Conservation (phyloP, 176 grass and related monocot genomes). For the Zea mays region DNA sequence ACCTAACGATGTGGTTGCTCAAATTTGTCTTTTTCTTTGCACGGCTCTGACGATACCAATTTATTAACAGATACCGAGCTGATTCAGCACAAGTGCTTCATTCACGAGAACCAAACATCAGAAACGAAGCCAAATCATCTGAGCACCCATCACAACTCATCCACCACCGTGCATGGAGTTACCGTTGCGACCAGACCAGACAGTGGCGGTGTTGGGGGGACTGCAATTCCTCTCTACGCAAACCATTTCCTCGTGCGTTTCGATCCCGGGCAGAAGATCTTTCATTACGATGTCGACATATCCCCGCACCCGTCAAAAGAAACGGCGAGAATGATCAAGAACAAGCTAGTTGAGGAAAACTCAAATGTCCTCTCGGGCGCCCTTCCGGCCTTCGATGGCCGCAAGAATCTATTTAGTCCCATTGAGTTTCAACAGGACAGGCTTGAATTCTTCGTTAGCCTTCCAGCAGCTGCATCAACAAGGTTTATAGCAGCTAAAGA, state of each 20-base stretch:
- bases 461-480: conserved; percentile 45
- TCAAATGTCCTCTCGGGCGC: conserved; percentile 52
- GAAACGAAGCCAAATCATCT: conserved; percentile 29
- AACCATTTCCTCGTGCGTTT: conserved; percentile 86
- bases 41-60: not conserved
- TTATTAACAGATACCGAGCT: conserved; percentile 50
- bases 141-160: conserved; percentile 30
- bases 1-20: not conserved
- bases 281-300: conserved; percentile 86
- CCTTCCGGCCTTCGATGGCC: conserved; percentile 76
- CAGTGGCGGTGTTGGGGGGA: conserved; percentile 56
- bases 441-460: conserved; percentile 69
- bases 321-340: conserved; percentile 83
- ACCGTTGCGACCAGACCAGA: conserved; percentile 59
- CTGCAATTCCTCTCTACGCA: conserved; percentile 61
- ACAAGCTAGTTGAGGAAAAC: conserved; percentile 81
- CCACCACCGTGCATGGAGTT: conserved; percentile 30
- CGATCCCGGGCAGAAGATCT: conserved; percentile 63
- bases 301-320: conserved; percentile 77
- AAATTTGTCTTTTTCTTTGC: conserved; percentile 4
- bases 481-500: conserved; percentile 25
- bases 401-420: conserved; percentile 87
- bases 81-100: conserved; percentile 39
- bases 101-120: conserved; percentile 28
- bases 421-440: conserved; percentile 58